Evolutionary conservation across 768 basidiomycete genomes (phyloP).

Genomic region (Phylloporus rhodoxanthus): DNA sequence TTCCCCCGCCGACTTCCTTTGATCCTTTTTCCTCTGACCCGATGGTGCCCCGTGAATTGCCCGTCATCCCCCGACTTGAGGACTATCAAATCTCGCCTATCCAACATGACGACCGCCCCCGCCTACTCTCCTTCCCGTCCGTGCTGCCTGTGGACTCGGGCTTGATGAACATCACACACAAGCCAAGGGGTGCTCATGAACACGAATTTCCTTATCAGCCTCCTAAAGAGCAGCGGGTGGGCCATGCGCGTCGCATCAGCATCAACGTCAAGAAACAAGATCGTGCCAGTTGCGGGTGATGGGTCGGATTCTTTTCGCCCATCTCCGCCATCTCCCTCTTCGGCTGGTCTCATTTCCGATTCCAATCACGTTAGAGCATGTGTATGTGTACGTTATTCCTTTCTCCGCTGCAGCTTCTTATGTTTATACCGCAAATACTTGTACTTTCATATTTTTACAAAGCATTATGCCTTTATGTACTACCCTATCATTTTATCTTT

Average conservation of each 20-base stretch:
- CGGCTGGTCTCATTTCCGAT: too few relatives aligned
- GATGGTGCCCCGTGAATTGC: conserved; percentile 7
- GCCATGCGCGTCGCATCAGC: conserved; percentile 38
- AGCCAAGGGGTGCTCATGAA: conserved; percentile 1
- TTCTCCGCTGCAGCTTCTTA: background rate
- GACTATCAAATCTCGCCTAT: conserved; percentile 4
- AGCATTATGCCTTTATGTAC: background rate
- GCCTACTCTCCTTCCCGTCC: background rate
- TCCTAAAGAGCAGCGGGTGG: conserved; percentile 28
- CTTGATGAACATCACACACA: background rate
- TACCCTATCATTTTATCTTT: background rate
- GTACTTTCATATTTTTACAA: background rate
- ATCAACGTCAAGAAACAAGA: conserved; percentile 30
- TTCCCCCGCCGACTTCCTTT: conserved; percentile 8
- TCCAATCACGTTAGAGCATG: background rate
- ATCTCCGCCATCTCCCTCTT: background rate
- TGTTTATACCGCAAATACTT: background rate
- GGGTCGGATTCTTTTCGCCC: background rate
- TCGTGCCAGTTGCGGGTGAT: conserved; percentile 12
- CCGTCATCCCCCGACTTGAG: conserved; percentile 7
- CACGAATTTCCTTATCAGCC: conserved; percentile 31
- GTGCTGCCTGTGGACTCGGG: background rate
- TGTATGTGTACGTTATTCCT: conserved; percentile 2
- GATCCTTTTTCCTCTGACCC: conserved; percentile 20
- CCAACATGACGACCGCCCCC: background rate